Evolutionary conservation across 441 rosid genomes (phyloP).

Genomic region (Erodium moschatum): DNA sequence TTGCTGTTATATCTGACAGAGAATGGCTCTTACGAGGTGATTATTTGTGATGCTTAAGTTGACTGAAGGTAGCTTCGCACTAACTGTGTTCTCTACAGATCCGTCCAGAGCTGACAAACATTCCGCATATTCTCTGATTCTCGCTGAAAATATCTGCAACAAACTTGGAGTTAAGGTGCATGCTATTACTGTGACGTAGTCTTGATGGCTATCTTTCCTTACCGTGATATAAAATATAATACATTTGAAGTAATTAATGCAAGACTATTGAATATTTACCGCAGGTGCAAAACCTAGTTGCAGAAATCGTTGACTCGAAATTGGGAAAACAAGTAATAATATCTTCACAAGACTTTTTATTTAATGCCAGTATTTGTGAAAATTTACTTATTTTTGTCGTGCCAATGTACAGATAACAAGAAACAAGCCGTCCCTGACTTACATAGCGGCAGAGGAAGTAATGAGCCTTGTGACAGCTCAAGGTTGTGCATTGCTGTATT

Average conservation of each 20-base stretch:
- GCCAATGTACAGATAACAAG: conserved; percentile 44
- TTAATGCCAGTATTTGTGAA: background rate
- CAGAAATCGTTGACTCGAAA: conserved; percentile 83
- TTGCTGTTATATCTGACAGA: conserved; percentile 76
- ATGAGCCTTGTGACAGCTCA: conserved; percentile 98
- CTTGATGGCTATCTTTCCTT: too few relatives aligned
- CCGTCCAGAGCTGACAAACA: conserved; percentile 85
- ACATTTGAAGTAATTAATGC: too few relatives aligned
- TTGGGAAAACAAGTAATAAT: conserved; percentile 76
- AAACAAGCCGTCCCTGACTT: conserved; percentile 73
- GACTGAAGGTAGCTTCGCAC: conserved; percentile 7
- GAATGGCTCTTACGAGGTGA: conserved; percentile 73
- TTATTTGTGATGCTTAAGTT: conserved; percentile 16
- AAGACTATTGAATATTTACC: too few relatives aligned
- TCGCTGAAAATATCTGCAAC: conserved; percentile 80
- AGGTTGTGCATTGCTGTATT: conserved; percentile 36
- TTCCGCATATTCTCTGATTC: conserved; percentile 78
- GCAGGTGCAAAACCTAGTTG: conserved; percentile 69
- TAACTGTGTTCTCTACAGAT: conserved; percentile 40
- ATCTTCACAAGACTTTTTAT: conserved; percentile 15
- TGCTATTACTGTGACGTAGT: too few relatives aligned
- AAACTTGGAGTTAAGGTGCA: conserved; percentile 65
- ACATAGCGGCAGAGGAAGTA: conserved; percentile 85
- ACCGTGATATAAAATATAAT: too few relatives aligned
- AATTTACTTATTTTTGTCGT: background rate